These are phyloP conservation scores for Astragalus glycyphyllos DNA, from an alignment of 306 rosid genomes.

Conservation along the genomic window DNA sequence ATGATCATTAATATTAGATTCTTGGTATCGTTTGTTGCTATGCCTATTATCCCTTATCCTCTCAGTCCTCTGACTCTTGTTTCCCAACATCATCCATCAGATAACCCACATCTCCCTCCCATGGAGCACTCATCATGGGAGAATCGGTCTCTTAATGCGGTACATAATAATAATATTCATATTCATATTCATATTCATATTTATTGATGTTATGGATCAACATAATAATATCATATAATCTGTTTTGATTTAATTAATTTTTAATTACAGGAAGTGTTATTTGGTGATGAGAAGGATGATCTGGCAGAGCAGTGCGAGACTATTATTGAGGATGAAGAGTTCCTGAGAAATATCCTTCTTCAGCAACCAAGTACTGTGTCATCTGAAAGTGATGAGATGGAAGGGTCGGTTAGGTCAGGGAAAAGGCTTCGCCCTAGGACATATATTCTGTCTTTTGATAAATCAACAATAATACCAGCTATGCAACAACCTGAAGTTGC, in stretches of 20 bases:
- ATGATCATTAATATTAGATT: no score
- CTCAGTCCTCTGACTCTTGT: no score
- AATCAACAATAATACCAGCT: conserved; percentile 33
- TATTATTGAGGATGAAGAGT: conserved; percentile 22
- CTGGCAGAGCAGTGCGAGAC: neutral
- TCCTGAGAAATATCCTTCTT: conserved; percentile 39
- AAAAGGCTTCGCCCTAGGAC: neutral
- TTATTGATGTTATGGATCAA: no score
- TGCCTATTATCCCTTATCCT: no score
- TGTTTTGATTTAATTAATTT: no score
- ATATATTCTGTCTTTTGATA: conserved; percentile 42
- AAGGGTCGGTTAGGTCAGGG: neutral
- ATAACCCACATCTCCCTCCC: neutral
- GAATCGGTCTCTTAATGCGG: conserved; percentile 29
- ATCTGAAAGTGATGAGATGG: conserved; percentile 13
- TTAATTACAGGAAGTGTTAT: conserved; percentile 40
- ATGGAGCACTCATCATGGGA: conserved; percentile 38
- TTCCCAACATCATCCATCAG: neutral
- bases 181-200: neutral
- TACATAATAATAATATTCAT: conserved; percentile 2
- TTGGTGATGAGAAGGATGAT: neutral
- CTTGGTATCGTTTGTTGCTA: no score
- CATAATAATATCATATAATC: neutral
- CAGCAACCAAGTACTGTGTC: conserved; percentile 2
- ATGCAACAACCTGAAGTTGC: neutral